Conservation (phyloP, 169 alveolate species). For the Plasmodium vivax region DNA sequence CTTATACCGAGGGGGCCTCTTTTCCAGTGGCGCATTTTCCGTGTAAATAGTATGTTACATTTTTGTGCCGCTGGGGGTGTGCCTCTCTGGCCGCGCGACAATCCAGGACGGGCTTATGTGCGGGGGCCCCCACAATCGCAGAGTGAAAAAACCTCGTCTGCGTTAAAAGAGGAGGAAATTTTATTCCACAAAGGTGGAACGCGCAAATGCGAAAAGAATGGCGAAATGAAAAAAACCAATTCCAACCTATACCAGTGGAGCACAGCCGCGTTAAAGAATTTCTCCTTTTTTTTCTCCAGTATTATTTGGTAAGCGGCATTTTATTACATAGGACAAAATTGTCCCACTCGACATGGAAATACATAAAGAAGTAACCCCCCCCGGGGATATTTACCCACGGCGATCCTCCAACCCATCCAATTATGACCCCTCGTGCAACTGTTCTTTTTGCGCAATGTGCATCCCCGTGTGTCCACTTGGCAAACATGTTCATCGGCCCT, state of each 20-base stretch:
- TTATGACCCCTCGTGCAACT: neutral
- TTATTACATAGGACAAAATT: neutral
- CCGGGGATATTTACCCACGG: neutral
- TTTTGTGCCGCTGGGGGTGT: neutral
- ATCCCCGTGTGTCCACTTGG: neutral
- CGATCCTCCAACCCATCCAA: neutral
- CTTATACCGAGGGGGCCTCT: neutral
- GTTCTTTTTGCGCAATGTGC: neutral
- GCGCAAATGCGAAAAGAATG: neutral
- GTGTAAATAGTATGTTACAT: neutral
- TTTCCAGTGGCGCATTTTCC: neutral
- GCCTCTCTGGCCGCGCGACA: neutral
- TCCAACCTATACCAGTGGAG: neutral
- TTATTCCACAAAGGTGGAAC: neutral
- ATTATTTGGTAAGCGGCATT: neutral
- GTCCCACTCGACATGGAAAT: neutral
- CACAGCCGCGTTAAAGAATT: neutral
- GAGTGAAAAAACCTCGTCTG: neutral
- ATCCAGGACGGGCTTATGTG: neutral
- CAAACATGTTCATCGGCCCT: neutral
- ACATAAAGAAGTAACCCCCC: neutral
- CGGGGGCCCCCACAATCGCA: neutral
- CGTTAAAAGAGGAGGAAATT: neutral
- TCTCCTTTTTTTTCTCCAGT: neutral
- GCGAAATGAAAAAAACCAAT: neutral